phyloP scores from a whole-genome alignment of 306 rosid genomes.

The Pyrus pyrifolia region DNA sequence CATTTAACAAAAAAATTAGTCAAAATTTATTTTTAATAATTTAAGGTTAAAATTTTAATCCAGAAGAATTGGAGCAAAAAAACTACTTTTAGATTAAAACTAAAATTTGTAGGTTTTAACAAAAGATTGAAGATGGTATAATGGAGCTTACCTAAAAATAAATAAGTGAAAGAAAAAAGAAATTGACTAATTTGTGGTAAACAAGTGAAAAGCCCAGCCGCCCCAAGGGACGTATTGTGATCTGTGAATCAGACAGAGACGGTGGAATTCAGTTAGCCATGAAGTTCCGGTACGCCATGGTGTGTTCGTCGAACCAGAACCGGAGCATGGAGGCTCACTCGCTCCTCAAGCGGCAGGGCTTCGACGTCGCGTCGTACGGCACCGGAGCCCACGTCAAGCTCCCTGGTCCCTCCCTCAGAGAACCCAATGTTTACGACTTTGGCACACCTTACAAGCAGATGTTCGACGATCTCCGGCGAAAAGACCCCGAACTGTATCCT shows the following conservation, averaged over 20 bases:
- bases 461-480: slow-evolving; percentile 79
- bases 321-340: slow-evolving; percentile 98
- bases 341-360: slow-evolving; percentile 70
- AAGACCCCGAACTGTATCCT: slow-evolving; percentile 92
- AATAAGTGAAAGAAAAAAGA: background rate
- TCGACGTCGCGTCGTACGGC: slow-evolving; percentile 82
- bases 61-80: no score
- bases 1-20: no score
- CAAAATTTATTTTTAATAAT: no score
- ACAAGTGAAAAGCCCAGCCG: background rate
- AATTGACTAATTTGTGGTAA: background rate
- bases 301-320: slow-evolving; percentile 91
- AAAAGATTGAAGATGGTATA: no score
- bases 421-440: slow-evolving; percentile 90
- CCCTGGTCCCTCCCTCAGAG: slow-evolving; percentile 94
- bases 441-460: slow-evolving; percentile 92
- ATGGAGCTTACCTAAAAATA: no score
- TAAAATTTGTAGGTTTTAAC: no score
- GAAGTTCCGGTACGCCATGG: slow-evolving; percentile 79
- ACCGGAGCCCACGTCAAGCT: slow-evolving; percentile 94
- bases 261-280: background rate
- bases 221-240: background rate
- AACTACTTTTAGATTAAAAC: no score
- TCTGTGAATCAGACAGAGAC: background rate
- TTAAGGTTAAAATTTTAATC: no score